Evolutionary conservation across 1,284 basidiomycete genomes (phyloP), one percentile per base, ranked within the genome.

Genomic region (Ganoderma meredithae): DNA sequence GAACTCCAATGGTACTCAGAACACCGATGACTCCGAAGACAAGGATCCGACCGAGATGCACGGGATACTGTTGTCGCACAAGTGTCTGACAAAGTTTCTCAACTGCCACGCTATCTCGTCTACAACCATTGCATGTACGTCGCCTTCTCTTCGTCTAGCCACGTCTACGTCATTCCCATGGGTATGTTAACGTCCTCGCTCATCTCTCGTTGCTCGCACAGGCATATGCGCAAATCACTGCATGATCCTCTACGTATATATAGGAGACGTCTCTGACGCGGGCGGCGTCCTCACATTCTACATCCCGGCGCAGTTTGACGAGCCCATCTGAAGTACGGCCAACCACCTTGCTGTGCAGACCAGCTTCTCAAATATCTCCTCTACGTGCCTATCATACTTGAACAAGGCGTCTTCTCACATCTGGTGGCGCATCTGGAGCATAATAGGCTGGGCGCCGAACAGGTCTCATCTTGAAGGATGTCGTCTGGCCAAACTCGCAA

Each of bases 281-380:
- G 94, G 94, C 53, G 95, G 95, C 1, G 94, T 96, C 33, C 83
- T 96, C 73, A 96, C 95, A 1, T 96, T 95, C 77, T 97, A 96
- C 79, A 91, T 96, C 53, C 95, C 95, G 40, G 90, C 84, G 3
- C 80, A 87, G 49, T 81, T 87, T 65, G 84, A 88, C 62, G 76
- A 77, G 15, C 39, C 58, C n/a, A 40, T 60, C 22, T 60, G 58
- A 60, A 5, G 22, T 22, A 17, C 39, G 12, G 19, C 13, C 33
- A 9, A 8, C 8, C 19, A 39, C 33, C 17, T 39, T 7, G 33
- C n/a, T 33, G 27, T 13, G 3, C 53, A 33, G 55, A 9, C 39
- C 10, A 33, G 10, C 19, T 3, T 9, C 25, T 31, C 27, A 31
- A 55, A 3, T 55, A 0, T 33, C 22, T 27, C 7, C 25, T 17